Percentiles rank a stretch among this genome's conserved stretches.
Conservation (phyloP, 2,329 filamentous ascomycete genomes). For the Furcasterigmium sp. region DNA sequence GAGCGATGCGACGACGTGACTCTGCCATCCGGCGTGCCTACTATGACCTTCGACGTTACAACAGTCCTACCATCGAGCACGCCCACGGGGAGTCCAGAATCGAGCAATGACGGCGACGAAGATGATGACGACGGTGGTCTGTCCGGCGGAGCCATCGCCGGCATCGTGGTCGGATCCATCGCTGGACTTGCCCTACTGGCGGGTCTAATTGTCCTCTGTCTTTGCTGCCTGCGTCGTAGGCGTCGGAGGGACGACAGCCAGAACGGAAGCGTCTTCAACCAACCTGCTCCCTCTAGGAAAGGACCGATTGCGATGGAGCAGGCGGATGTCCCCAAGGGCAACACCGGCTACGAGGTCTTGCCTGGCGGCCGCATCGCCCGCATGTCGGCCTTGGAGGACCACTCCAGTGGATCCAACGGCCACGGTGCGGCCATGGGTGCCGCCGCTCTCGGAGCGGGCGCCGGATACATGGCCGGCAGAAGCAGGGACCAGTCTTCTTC, state of each 20-base stretch:
- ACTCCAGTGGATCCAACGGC: conserved; percentile 41
- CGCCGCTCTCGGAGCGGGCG: conserved; percentile 40
- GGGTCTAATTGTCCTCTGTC: conserved; percentile 47
- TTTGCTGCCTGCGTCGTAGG: conserved; percentile 32
- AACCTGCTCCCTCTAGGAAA: conserved; percentile 69
- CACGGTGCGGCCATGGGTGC: conserved; percentile 16
- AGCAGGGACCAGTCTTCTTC: conserved; percentile 61
- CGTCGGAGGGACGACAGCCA: conserved; percentile 56
- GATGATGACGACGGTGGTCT: conserved; percentile 37
- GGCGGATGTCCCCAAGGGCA: conserved; percentile 19
- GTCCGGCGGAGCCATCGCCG: conserved; percentile 84
- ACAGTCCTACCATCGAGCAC: conserved; percentile 36
- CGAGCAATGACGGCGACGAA: conserved; percentile 18
- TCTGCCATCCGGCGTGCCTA: conserved; percentile 69
- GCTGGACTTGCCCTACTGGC: conserved; percentile 61
- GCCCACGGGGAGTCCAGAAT: conserved; percentile 22
- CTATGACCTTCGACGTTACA: conserved; percentile 52
- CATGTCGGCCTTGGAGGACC: conserved; percentile 88
- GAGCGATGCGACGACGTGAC: conserved; percentile 68
- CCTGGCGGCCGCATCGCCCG: conserved; percentile 87
- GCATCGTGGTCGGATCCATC: conserved; percentile 79
- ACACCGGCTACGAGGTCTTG: conserved; percentile 65
- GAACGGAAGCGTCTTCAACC: conserved; percentile 77
- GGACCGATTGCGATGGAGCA: conserved; percentile 36
- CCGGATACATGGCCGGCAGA: conserved; percentile 39